Conservation (phyloP, 1,139 yeast species). For the Pichia kudriavzevii region DNA sequence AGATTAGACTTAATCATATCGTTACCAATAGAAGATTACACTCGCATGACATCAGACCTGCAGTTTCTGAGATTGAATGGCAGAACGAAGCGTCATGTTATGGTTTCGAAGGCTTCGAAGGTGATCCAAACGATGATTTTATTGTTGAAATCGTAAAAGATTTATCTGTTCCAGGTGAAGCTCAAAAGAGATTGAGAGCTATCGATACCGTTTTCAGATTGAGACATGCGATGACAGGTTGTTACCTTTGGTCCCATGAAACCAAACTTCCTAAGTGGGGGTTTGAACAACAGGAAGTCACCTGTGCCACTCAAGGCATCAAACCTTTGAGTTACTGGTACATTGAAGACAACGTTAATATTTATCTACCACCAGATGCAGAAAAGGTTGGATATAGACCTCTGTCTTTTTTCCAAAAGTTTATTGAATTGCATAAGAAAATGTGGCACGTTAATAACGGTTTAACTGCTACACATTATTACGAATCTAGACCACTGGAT, state of each 20-base stretch:
- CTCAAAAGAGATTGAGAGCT: constrained; percentile 63
- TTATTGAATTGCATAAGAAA: constrained; percentile 68
- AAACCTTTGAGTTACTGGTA: constrained; percentile 77
- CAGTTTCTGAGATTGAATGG: constrained; percentile 90
- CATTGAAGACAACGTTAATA: constrained; percentile 67
- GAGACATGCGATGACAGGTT: constrained; percentile 84
- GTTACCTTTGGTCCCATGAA: constrained; percentile 80
- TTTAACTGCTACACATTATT: constrained; percentile 74
- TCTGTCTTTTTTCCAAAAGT: constrained; percentile 60
- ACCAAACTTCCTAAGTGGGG: constrained; percentile 94
- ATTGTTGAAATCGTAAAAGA: constrained; percentile 74
- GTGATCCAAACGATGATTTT: constrained; percentile 96
- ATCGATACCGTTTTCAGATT: constrained; percentile 79
- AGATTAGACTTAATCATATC: constrained; percentile 70
- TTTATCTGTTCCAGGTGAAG: constrained; percentile 47
- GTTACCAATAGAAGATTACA: constrained; percentile 76
- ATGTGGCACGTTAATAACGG: constrained; percentile 93
- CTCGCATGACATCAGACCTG: constrained; percentile 93
- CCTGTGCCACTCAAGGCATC: constrained; percentile 80
- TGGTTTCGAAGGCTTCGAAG: constrained; percentile 84
- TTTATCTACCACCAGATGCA: constrained; percentile 36
- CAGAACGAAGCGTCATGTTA: constrained; percentile 91
- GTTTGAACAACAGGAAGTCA: constrained; percentile 93
- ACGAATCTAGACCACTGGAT: constrained; percentile 79
- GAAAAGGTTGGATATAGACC: constrained; percentile 54